phyloP scores from a whole-genome alignment of 495 filamentous ascomycete species.

The Ascodesmis nigricans region DNA sequence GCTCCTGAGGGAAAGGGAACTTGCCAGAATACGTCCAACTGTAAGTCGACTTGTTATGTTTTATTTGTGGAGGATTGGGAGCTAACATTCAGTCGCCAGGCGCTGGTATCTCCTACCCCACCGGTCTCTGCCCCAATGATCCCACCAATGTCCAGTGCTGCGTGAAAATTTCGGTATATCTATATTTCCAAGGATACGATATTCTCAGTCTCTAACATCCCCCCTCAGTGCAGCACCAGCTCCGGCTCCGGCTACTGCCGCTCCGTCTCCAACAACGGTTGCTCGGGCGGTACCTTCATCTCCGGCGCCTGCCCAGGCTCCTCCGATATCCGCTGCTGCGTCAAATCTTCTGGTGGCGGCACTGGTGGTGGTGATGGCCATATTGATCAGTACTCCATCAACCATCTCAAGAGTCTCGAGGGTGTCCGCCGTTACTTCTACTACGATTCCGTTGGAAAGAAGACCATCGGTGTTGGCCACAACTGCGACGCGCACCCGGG shows the following conservation, averaged over 20 bases:
- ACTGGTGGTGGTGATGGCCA: no score
- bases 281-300: neutral
- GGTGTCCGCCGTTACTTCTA: no score
- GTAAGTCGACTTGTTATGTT: no score
- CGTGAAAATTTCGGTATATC: neutral
- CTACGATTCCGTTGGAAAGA: no score
- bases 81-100: no score
- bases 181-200: no score
- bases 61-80: no score
- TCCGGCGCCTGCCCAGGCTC: conserved; percentile 25
- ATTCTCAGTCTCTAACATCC: neutral
- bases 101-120: conserved; percentile 21
- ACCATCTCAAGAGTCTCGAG: no score
- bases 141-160: conserved; percentile 15
- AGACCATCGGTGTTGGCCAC: no score
- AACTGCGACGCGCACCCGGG: no score
- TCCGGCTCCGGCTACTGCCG: conserved; percentile 5
- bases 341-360: no score
- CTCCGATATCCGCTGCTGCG: conserved; percentile 24
- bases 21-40: conserved; percentile 21
- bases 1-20: conserved; percentile 22
- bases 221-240: conserved; percentile 21
- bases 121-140: conserved; percentile 23
- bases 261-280: neutral
- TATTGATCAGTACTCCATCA: no score